Percentiles rank a stretch among this genome's conserved stretches.
These are phyloP conservation scores for Tricholoma matsutake DNA, from an alignment of 768 basidiomycete genomes.

Conservation along the genomic window DNA sequence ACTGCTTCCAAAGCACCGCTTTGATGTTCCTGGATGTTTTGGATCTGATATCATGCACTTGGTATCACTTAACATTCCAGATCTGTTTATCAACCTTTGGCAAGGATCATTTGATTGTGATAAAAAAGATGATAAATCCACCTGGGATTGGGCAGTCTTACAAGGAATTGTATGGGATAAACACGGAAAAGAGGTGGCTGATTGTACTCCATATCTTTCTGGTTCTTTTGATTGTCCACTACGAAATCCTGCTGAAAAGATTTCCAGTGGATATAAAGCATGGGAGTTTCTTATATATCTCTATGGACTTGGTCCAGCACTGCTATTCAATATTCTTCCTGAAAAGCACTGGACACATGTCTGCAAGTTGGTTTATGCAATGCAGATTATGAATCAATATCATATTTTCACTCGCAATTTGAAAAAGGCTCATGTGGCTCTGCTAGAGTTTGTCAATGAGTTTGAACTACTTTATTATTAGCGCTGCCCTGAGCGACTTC, in stretches of 20 bases:
- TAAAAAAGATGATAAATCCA: background rate
- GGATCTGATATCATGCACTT: background rate
- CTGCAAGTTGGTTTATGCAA: constrained; percentile 26
- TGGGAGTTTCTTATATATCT: constrained; percentile 26
- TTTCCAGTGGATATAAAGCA: constrained; percentile 29
- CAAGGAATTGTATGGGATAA: constrained; percentile 5
- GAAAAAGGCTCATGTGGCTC: constrained; percentile 12
- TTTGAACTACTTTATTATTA: constrained; percentile 2
- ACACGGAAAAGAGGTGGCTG: constrained; percentile 11
- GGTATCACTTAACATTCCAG: background rate
- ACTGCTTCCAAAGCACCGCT: background rate
- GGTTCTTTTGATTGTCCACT: constrained; percentile 26
- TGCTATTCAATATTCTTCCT: constrained; percentile 25
- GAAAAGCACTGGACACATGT: constrained; percentile 21
- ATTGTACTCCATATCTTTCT: constrained; percentile 8
- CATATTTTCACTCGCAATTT: constrained; percentile 15
- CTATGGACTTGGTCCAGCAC: constrained; percentile 23
- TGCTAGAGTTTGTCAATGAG: constrained; percentile 12
- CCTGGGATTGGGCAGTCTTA: constrained; percentile 7
- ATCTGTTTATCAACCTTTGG: background rate
- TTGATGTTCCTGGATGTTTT: background rate
- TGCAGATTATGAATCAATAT: constrained; percentile 23
- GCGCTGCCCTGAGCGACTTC: background rate
- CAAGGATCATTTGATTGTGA: background rate
- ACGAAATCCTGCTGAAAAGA: constrained; percentile 29